Evolutionary conservation across 805 yeast species (phyloP).

Genomic region (Isabelozyma gotoi): DNA sequence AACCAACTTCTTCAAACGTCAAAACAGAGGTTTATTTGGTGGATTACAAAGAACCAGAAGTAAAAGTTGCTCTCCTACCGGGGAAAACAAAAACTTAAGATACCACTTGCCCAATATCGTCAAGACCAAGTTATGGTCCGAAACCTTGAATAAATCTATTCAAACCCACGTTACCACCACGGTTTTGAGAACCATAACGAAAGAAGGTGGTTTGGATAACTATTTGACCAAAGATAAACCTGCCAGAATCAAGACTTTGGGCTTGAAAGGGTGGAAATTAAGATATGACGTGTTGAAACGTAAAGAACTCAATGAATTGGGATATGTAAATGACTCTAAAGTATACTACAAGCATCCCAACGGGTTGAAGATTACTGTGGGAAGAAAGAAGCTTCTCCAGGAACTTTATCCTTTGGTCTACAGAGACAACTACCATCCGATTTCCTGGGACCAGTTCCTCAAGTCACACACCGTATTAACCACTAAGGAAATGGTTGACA

Average conservation of each 20-base stretch:
- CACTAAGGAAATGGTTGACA: slow-evolving; percentile 48
- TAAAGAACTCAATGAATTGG: slow-evolving; percentile 38
- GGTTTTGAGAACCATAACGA: slow-evolving; percentile 82
- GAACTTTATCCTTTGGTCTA: slow-evolving; percentile 53
- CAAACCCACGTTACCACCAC: slow-evolving; percentile 68
- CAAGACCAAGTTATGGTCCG: slow-evolving; percentile 79
- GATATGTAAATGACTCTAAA: slow-evolving; percentile 14
- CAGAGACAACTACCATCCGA: slow-evolving; percentile 40
- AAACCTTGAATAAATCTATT: slow-evolving; percentile 58
- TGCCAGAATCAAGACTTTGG: slow-evolving; percentile 89
- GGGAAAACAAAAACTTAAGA: slow-evolving; percentile 69
- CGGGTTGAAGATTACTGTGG: slow-evolving; percentile 53
- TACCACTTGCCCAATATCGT: slow-evolving; percentile 82
- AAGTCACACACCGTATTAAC: slow-evolving; percentile 42
- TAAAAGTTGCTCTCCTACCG: slow-evolving; percentile 72
- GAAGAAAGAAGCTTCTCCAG: slow-evolving; percentile 62
- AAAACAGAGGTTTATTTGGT: slow-evolving; percentile 87
- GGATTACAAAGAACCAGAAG: slow-evolving; percentile 81
- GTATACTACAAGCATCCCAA: slow-evolving; percentile 52
- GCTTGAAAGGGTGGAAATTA: slow-evolving; percentile 88
- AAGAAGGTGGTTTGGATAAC: slow-evolving; percentile 93
- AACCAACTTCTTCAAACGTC: slow-evolving; percentile 73
- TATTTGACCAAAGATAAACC: slow-evolving; percentile 84
- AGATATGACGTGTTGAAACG: slow-evolving; percentile 67
- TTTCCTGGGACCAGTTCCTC: slow-evolving; percentile 50